Conservation (phyloP, 108 stramenopile genomes). For the Stephanodiscus minutulus region DNA sequence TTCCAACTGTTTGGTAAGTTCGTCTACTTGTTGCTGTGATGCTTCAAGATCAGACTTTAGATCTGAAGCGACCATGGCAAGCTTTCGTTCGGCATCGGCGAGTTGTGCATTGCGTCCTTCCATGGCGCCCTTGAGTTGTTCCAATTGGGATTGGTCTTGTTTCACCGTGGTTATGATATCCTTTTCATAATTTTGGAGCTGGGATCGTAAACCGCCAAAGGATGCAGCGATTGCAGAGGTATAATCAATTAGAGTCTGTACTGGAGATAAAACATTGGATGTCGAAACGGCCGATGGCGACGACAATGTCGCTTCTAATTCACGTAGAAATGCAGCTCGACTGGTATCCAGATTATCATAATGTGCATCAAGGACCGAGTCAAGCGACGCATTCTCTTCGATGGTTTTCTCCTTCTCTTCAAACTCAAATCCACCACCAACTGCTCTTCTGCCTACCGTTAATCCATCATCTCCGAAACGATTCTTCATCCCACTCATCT, state of each 20-base stretch:
- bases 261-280: conserved; percentile 44
- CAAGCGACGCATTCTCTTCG: conserved; percentile 18
- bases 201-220: conserved; percentile 49
- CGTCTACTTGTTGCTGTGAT: conserved; percentile 62
- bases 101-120: conserved; percentile 52
- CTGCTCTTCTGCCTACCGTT: not conserved
- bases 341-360: conserved; percentile 69
- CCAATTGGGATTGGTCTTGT: conserved; percentile 61
- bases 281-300: conserved; percentile 36
- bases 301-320: conserved; percentile 36
- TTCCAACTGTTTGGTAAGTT: conserved; percentile 74
- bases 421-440: not conserved
- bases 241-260: conserved; percentile 45
- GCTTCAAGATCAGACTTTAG: conserved; percentile 54
- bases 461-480: conserved; percentile 9
- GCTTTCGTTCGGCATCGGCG: conserved; percentile 47
- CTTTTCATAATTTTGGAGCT: conserved; percentile 57
- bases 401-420: not conserved
- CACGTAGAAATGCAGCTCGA: conserved; percentile 46
- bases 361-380: conserved; percentile 48
- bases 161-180: conserved; percentile 55
- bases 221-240: conserved; percentile 40
- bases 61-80: conserved; percentile 50
- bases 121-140: conserved; percentile 59
- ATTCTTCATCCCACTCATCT: conserved; percentile 2